Base-by-base conservation (phyloP, 1,284 basidiomycete genomes). In the Rhizoctonia solani region DNA sequence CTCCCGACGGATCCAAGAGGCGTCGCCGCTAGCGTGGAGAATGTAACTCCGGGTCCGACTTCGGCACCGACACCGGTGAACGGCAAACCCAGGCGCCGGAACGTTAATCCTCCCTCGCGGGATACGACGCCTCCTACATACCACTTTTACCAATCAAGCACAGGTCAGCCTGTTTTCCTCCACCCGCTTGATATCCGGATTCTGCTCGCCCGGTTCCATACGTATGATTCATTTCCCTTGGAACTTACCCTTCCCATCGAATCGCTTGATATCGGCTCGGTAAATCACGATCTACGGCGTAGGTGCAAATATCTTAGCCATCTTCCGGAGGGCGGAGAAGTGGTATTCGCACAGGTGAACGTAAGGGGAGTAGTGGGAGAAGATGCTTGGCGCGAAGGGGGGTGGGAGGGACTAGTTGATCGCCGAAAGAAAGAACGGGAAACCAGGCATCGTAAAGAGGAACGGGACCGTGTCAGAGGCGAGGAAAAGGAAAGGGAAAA, bases 131-230 rank as follows among this genome's bases (percentile, higher is more conserved):
- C 90, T 1, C 88, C 90, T 9, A 88, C 88, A 11, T 98, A 97
- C 78, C 93, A 91, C 74, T 99, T 93, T 77, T 99, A 98, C 77
- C 97, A 99, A 77, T 92, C 94, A 11, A 87, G 93, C 0, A 92
- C 92, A 1, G 97, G 96, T 16, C 83, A 93, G 69, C 91, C 93
- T 19, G 85, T 98, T 73, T 99, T 92, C 80, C 84, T 99, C 14
- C 94, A 97, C 74, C 95, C 96, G 1, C 84, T 99, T 42, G 96
- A 99, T 76, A 97, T 96, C 78, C 91, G 90, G 77, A 94, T 98
- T 67, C 83, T 99, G 14, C 81, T 95, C 16, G 85, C 92, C 11
- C 89, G 95, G 75, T 98, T 89, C 78, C 82, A 86, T 72, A 84
- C 83, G 68, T 98, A 98, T 73, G 79, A 88, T 1, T 83, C 87